Base-by-base conservation (phyloP, 352 stramenopile species). In the Pythium utonaiense region DNA sequence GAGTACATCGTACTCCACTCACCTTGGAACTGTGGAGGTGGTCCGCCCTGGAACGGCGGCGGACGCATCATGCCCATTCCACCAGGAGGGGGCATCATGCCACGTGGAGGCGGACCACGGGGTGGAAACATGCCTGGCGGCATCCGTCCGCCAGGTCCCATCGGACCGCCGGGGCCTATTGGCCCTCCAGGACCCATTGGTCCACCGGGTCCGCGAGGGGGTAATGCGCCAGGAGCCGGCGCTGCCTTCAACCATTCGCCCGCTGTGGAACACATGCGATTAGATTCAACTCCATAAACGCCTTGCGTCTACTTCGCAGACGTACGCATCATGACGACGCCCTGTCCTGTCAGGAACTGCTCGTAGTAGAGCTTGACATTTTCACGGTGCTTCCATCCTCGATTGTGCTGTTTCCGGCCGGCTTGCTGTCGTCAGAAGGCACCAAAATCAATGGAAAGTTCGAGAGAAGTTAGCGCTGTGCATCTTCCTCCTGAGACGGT, bases 301-400 rank as follows among this genome's bases (percentile, higher is more conserved):
- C 25, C 10, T 30, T 16, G n/a, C 2, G 19, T 44, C 5, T 27
- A 36, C 33, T 45, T 34, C 54, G 9, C 28, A 14, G 40, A 64
- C 80, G 62, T 81, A 93, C 83, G 83, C 44, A 74, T 88, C 83
- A 93, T 93, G 36, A 89, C 70, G 57, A 71, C 74, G 44, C 82
- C 80, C 61, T 94, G 80, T 31, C 80, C 80, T n/a, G 82, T 77
- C 13, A 91, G 47, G 57, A 91, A 91, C 70, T 91, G 82, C 57
- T 97, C 87, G 70, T 98, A 98, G 67, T 97, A 97, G 53, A 96
- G 81, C 70, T 97, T 96, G 36, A 97, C 90, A 62, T 97, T 97
- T 67, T 98, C 90, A 45, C 91, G 89, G 59, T 98, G 92, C 75
- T 98, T 98, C 92, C 92, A 98, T 22, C 89, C 90, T 57, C 88